Conservation (phyloP, 192 early-diverging fungal species). For the Gamsiella multidivaricata region DNA sequence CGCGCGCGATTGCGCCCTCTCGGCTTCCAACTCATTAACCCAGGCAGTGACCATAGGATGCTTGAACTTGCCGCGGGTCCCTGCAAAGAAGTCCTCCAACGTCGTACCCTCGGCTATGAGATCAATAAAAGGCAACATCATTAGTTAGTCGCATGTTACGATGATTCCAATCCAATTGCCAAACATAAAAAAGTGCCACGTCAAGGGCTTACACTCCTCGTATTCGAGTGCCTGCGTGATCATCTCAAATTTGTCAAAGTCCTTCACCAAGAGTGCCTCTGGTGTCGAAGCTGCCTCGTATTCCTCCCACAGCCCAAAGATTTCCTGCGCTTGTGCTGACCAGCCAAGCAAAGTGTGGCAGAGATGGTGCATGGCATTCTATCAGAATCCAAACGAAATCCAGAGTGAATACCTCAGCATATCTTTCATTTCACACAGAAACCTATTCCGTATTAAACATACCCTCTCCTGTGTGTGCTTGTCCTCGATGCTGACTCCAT, state of each 20-base stretch:
- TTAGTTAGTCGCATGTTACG: no score
- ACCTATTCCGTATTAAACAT: no score
- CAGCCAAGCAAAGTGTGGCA: slow-evolving; percentile 65
- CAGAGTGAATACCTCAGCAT: no score
- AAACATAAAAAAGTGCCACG: no score
- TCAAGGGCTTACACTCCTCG: slow-evolving; percentile 71
- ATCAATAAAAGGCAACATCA: neutral
- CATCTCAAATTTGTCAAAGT: slow-evolving; percentile 98
- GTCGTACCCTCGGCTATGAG: slow-evolving; percentile 63
- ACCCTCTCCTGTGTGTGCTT: slow-evolving; percentile 79
- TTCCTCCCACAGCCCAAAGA: slow-evolving; percentile 82
- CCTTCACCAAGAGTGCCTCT: slow-evolving; percentile 88
- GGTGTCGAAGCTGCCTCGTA: slow-evolving; percentile 80
- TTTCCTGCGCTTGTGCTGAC: slow-evolving; percentile 73
- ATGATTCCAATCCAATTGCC: no score
- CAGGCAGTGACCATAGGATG: slow-evolving; percentile 85
- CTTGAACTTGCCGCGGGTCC: slow-evolving; percentile 82
- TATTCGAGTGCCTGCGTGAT: slow-evolving; percentile 93
- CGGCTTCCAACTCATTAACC: slow-evolving; percentile 82
- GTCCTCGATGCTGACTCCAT: slow-evolving; percentile 80
- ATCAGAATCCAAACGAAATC: neutral
- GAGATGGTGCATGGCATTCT: slow-evolving; percentile 74
- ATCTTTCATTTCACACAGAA: no score
- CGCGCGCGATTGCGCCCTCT: slow-evolving; percentile 56
- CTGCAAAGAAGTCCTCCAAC: slow-evolving; percentile 84